phyloP scores from a whole-genome alignment of 768 basidiomycete genomes.

The Psilocybe sp. region DNA sequence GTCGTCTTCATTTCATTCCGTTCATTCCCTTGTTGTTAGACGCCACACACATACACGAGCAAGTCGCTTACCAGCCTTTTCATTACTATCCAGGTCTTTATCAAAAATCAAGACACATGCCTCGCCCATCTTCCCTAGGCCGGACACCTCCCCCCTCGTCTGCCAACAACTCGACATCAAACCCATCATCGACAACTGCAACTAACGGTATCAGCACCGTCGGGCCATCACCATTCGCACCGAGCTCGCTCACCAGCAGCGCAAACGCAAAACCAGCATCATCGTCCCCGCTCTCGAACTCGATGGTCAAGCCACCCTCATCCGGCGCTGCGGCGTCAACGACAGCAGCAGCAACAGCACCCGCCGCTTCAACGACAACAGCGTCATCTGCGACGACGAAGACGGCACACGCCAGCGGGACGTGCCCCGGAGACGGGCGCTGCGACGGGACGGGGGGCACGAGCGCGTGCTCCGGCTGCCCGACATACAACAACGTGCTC shows the following conservation, averaged over 20 bases:
- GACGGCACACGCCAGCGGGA: constrained; percentile 39
- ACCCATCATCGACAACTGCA: constrained; percentile 17
- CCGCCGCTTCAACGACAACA: constrained; percentile 11
- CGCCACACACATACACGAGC: constrained; percentile 5
- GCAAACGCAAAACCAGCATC: constrained; percentile 11
- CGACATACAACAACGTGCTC: constrained; percentile 89
- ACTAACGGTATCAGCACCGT: constrained; percentile 14
- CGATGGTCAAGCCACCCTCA: neutral
- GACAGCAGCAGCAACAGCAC: constrained; percentile 8
- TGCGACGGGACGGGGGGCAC: constrained; percentile 98
- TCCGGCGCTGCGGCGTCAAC: constrained; percentile 16
- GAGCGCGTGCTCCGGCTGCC: constrained; percentile 91
- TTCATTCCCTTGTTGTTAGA: constrained; percentile 8
- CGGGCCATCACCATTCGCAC: constrained; percentile 33
- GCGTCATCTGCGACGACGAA: constrained; percentile 16
- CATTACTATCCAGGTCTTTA: constrained; percentile 62
- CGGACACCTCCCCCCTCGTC: constrained; percentile 32
- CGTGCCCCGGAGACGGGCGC: constrained; percentile 97
- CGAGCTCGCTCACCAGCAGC: constrained; percentile 21
- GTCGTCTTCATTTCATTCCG: constrained; percentile 3
- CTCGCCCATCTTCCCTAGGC: constrained; percentile 63
- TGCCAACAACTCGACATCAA: constrained; percentile 21
- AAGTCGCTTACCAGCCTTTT: constrained; percentile 10
- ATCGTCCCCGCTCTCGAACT: constrained; percentile 5
- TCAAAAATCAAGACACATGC: constrained; percentile 78